Base-by-base conservation (phyloP, 2,329 filamentous ascomycete genomes). In the Aspergillus aculeatinus region DNA sequence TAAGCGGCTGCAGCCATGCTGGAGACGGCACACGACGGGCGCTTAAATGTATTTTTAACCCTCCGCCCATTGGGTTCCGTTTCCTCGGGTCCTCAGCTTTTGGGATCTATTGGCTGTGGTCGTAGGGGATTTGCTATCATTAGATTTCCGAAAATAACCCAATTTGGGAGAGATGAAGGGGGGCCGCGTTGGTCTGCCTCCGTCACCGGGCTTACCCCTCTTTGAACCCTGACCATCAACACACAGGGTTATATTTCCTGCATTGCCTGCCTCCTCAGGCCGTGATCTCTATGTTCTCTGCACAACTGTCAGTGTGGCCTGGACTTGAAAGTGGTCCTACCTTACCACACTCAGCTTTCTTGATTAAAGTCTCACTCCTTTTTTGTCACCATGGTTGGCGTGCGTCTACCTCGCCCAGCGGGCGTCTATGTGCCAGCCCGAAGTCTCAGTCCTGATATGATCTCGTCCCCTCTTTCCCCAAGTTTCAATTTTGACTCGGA, bases 371-470 rank as follows among this genome's bases (percentile, higher is more conserved):
- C 10, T 4, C 21, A 44, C n/a, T 2, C 5, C 5, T 33, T 25
- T 12, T 27, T 23, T 54, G 5, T 51, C 60, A 69, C 25, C 60
- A 76, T 76, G 73, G 74, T 72, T 57, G 72, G 70, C 47, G 70
- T 76, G 39, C 72, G 72, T 58, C 63, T 76, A 7, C 70, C 72
- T 63, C 72, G 74, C 51, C 73, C 73, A 48, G 65, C 67, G 47
- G 72, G 72, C 67, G 69, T 76, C 57, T 75, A 75, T 57, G 68
- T 75, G 52, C 72, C 74, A n/a, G 65, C 65, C 16, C 70, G 72
- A 49, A 75, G 63, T 48, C 69, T 78, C 59, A 77, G 75, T 19
- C 67, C 66, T 53, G 72, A 76, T 23, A 78, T 78, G 74, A 78
- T 79, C 59, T 78, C 77, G 3, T 70, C 73, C 11, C 76, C 77